phyloP scores from a whole-genome alignment of 371 early-diverging fungal species.

The Nosema granulosis region DNA sequence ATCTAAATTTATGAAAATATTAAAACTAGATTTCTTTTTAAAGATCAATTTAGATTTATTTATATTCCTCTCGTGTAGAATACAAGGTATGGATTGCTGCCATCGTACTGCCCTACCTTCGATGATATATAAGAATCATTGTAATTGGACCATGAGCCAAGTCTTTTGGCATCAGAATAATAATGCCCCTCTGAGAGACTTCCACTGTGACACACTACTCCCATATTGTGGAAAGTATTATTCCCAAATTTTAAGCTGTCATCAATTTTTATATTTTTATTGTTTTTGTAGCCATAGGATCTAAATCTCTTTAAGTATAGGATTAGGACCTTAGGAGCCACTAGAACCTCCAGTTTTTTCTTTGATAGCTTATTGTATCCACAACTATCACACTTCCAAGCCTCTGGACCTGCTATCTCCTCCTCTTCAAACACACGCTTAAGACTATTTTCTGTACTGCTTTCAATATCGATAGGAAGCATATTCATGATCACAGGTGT shows the following conservation, averaged over 20 bases:
- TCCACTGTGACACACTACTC: conserved; percentile 58
- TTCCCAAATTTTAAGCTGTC: conserved; percentile 28
- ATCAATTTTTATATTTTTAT: conserved; percentile 30
- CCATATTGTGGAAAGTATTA: conserved; percentile 43
- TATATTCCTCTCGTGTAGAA: conserved; percentile 38
- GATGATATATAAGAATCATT: conserved; percentile 53
- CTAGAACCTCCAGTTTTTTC: conserved; percentile 32
- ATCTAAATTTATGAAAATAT: not conserved
- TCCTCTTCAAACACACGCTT: conserved; percentile 34
- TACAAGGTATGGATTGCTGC: conserved; percentile 45
- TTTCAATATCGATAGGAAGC: conserved; percentile 34
- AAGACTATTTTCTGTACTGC: conserved; percentile 35
- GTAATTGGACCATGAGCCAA: conserved; percentile 41
- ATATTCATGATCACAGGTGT: conserved; percentile 4
- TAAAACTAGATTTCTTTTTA: not conserved
- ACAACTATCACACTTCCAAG: conserved; percentile 53
- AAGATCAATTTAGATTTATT: not conserved
- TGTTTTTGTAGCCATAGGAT: conserved; percentile 41
- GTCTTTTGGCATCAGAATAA: conserved; percentile 47
- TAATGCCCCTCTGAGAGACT: conserved; percentile 56
- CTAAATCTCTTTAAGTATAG: conserved; percentile 55
- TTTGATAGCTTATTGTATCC: conserved; percentile 5
- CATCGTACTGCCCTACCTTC: conserved; percentile 12
- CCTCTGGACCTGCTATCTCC: conserved; percentile 10
- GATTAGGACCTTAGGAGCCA: conserved; percentile 50